A percentile compares a stretch with the other conserved stretches of the same genome.
These are phyloP conservation scores for Spizellomyces sp. DNA, from an alignment of 192 early-diverging fungal genomes.

Conservation along the genomic window DNA sequence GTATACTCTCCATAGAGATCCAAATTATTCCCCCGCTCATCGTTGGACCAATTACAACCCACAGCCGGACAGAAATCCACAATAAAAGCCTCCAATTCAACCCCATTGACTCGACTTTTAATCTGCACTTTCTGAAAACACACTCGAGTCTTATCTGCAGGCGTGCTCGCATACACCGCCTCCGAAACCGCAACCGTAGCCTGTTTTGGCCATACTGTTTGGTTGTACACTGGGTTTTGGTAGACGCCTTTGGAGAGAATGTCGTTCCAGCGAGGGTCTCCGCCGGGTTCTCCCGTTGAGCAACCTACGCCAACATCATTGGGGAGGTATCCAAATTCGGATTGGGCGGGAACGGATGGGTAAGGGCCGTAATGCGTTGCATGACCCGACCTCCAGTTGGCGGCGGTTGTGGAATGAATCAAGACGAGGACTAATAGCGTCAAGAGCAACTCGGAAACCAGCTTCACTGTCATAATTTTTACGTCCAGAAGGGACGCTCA, in stretches of 20 bases:
- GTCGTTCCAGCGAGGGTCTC: conserved; percentile 42
- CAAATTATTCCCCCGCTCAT: conserved; percentile 31
- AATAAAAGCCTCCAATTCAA: conserved; percentile 23
- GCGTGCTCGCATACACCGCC: conserved; percentile 14
- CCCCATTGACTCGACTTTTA: conserved; percentile 10
- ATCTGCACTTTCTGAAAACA: conserved; percentile 37
- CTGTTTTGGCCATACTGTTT: conserved; percentile 35
- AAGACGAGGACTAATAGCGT: too few relatives aligned
- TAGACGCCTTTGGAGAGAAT: conserved; percentile 31
- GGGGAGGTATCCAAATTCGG: conserved; percentile 36
- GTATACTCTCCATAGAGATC: conserved; percentile 46
- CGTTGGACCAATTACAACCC: conserved; percentile 33
- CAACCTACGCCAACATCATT: conserved; percentile 46
- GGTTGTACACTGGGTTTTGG: conserved; percentile 16
- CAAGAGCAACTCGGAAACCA: too few relatives aligned
- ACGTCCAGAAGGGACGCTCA: too few relatives aligned
- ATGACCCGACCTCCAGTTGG: too few relatives aligned
- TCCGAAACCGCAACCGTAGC: conserved; percentile 42
- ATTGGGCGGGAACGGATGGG: conserved; percentile 20
- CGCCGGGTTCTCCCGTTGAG: conserved; percentile 35
- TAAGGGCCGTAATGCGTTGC: conserved; percentile 25
- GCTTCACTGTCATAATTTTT: too few relatives aligned
- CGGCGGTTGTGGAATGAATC: too few relatives aligned
- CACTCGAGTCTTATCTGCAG: conserved; percentile 15
- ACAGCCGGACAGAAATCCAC: conserved; percentile 44